A percentile compares a stretch with the other conserved stretches of the same genome.
Conservation (phyloP, 495 filamentous ascomycete species). For the Aspergillus incahuasiensis region DNA sequence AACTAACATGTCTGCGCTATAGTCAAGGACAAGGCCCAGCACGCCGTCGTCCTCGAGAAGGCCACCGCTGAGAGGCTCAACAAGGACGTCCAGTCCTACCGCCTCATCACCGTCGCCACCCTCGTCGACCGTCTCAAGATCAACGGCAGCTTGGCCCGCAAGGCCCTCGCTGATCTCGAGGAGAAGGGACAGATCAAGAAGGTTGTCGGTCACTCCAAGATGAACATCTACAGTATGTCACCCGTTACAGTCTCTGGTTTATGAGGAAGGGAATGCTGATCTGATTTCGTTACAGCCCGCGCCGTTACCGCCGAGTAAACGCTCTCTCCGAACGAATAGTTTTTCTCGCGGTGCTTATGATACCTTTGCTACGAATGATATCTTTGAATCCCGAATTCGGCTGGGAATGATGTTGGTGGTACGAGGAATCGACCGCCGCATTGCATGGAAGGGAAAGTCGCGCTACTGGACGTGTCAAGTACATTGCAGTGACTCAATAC, state of each 20-base stretch:
- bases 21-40: slow-evolving; percentile 99
- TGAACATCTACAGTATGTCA: slow-evolving; percentile 88
- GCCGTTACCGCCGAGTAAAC: slow-evolving; percentile 50
- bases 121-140: slow-evolving; percentile 99
- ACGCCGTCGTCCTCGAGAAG: slow-evolving; percentile 79
- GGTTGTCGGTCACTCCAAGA: slow-evolving; percentile 91
- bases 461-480: slow-evolving; percentile 25
- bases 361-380: slow-evolving; percentile 41
- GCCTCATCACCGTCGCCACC: slow-evolving; percentile 96
- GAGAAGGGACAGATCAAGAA: slow-evolving; percentile 98
- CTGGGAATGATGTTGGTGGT: slow-evolving; percentile 39
- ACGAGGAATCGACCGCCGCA: slow-evolving; percentile 29
- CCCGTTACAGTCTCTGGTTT: not conserved
- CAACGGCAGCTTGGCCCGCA: slow-evolving; percentile 93
- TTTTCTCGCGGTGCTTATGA: slow-evolving; percentile 37
- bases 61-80: slow-evolving; percentile 63
- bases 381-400: slow-evolving; percentile 40
- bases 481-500: slow-evolving; percentile 19
- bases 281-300: slow-evolving; percentile 31
- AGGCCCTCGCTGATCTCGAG: slow-evolving; percentile 89
- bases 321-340: slow-evolving; percentile 26
- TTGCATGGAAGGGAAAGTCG: slow-evolving; percentile 29
- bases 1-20: slow-evolving; percentile 28
- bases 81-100: slow-evolving; percentile 99
- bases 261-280: slow-evolving; percentile 17